phyloP scores from a whole-genome alignment of 495 filamentous ascomycete species.

The Aspergillus carlsbadensis region DNA sequence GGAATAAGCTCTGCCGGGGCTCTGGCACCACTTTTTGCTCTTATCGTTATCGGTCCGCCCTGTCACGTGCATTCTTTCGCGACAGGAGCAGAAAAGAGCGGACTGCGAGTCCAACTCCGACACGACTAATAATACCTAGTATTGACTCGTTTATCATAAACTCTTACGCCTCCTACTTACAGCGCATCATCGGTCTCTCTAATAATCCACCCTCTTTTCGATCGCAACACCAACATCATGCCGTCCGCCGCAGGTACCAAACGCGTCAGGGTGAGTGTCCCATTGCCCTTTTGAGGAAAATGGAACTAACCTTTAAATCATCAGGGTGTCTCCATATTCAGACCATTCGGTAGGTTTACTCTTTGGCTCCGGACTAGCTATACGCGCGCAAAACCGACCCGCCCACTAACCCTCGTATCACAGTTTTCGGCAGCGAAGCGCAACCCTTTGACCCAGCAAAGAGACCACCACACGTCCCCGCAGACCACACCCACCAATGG shows the following conservation, averaged over 20 bases:
- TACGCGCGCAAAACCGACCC: constrained; percentile 10
- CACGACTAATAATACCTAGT: too few relatives aligned
- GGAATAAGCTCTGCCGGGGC: constrained; percentile 17
- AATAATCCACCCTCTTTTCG: neutral
- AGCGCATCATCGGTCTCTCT: too few relatives aligned
- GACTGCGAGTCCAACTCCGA: neutral
- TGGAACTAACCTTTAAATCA: constrained; percentile 18
- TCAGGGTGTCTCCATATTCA: constrained; percentile 69
- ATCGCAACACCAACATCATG: constrained; percentile 32
- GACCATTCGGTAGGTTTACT: constrained; percentile 60
- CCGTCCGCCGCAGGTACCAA: constrained; percentile 56
- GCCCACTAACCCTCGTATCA: neutral
- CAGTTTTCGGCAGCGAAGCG: constrained; percentile 77
- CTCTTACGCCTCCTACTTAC: neutral
- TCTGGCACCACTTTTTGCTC: constrained; percentile 10
- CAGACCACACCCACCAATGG: constrained; percentile 94
- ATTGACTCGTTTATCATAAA: neutral
- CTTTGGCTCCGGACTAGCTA: too few relatives aligned
- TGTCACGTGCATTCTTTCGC: constrained; percentile 6
- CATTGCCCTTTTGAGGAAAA: neutral
- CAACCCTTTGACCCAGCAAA: constrained; percentile 69
- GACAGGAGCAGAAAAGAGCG: neutral
- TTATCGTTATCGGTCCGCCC: constrained; percentile 14
- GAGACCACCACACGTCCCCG: constrained; percentile 56
- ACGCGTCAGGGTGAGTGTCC: constrained; percentile 52